phyloP scores from a whole-genome alignment of 2,329 filamentous ascomycete genomes.

The Microsporum ferrugineum region DNA sequence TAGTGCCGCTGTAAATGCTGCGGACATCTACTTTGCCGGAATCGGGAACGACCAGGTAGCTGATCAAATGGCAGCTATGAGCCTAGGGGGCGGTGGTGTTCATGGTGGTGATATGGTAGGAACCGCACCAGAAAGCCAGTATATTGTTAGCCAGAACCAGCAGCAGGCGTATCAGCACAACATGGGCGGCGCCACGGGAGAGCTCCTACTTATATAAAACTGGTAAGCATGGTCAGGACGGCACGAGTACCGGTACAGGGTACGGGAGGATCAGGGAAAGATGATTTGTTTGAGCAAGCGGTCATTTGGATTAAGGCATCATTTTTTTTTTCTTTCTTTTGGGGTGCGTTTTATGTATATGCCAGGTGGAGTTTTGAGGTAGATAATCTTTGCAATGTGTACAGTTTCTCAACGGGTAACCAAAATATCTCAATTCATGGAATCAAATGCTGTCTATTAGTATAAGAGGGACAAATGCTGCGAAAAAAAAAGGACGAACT shows the following conservation, averaged over 20 bases:
- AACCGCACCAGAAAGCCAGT: conserved; percentile 39
- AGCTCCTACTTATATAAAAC: conserved; percentile 44
- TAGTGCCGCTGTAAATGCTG: conserved; percentile 64
- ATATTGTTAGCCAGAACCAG: conserved; percentile 73
- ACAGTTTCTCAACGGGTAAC: not conserved
- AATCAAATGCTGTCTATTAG: not conserved
- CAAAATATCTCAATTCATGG: not conserved
- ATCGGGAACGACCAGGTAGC: conserved; percentile 64
- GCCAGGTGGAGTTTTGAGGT: not conserved
- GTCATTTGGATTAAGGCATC: not conserved
- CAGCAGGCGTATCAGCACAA: conserved; percentile 40
- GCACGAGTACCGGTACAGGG: not conserved
- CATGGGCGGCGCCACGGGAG: conserved; percentile 55
- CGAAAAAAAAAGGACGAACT: not conserved
- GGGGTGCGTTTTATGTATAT: not conserved
- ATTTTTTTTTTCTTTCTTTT: not conserved
- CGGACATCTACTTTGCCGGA: conserved; percentile 79
- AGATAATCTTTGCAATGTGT: conserved; percentile 4
- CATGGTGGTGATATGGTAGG: conserved; percentile 48
- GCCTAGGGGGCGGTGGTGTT: conserved; percentile 53
- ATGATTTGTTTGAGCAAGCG: not conserved
- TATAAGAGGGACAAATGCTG: not conserved
- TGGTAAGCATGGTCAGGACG: not conserved
- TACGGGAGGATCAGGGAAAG: not conserved
- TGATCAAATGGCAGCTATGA: conserved; percentile 62